Conservation (phyloP, 371 early-diverging fungal genomes). For the Saksenaea oblongispora region DNA sequence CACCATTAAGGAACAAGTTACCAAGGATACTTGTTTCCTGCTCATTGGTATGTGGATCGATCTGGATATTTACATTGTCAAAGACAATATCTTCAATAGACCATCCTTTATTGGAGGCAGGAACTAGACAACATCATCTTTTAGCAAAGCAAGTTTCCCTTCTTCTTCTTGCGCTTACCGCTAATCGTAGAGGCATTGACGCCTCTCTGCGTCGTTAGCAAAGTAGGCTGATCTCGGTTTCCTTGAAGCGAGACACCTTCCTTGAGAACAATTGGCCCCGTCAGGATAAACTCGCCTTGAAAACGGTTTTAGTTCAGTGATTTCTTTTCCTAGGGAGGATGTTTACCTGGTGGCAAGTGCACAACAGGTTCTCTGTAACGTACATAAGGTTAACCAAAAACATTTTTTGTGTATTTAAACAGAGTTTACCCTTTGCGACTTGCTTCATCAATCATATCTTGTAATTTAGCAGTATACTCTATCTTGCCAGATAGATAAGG, state of each 20-base stretch:
- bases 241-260: constrained; percentile 22
- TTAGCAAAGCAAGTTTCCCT: neutral
- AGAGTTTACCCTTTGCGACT: constrained; percentile 19
- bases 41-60: constrained; percentile 25
- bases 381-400: neutral
- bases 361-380: constrained; percentile 30
- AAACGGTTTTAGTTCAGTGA: neutral
- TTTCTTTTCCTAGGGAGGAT: neutral
- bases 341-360: constrained; percentile 26
- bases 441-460: constrained; percentile 36
- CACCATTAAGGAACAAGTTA: constrained; percentile 43
- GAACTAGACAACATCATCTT: constrained; percentile 9
- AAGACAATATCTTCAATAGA: constrained; percentile 41
- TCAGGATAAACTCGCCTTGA: constrained; percentile 22
- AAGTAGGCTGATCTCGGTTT: constrained; percentile 8
- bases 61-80: constrained; percentile 41
- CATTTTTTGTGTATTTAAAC: neutral
- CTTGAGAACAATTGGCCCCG: constrained; percentile 9
- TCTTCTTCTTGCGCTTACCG: constrained; percentile 13
- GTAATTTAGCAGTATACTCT: constrained; percentile 12
- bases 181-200: constrained; percentile 13
- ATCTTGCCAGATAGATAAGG: neutral
- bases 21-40: constrained; percentile 33
- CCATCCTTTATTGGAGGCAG: constrained; percentile 29
- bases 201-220: constrained; percentile 8